These are phyloP conservation scores for Pichia membranifaciens DNA, from an alignment of 805 yeast species.

Conservation along the genomic window DNA sequence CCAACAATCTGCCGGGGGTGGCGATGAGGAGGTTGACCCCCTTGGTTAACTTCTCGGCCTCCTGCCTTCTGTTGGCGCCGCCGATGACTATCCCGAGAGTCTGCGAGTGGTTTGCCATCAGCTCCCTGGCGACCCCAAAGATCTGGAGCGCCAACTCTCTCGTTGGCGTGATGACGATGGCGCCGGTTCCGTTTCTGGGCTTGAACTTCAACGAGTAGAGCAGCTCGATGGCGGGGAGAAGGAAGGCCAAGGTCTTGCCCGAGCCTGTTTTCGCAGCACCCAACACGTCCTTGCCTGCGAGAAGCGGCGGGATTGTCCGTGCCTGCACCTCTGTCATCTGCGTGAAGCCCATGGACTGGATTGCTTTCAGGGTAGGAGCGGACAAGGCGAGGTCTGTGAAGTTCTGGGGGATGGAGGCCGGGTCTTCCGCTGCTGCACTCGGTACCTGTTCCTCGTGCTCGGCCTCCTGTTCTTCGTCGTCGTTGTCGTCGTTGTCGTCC, in stretches of 20 bases:
- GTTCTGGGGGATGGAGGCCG: conserved; percentile 21
- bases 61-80: conserved; percentile 96
- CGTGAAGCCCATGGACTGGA: conserved; percentile 82
- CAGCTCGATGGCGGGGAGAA: conserved; percentile 93
- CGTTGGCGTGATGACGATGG: conserved; percentile 91
- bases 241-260: conserved; percentile 93
- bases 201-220: conserved; percentile 86
- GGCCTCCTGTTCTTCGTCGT: conserved; percentile 23
- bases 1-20: conserved; percentile 95
- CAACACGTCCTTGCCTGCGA: conserved; percentile 94
- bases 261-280: conserved; percentile 99
- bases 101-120: conserved; percentile 85
- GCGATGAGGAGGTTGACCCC: conserved; percentile 95
- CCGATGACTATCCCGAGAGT: conserved; percentile 97
- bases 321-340: conserved; percentile 94
- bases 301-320: conserved; percentile 89
- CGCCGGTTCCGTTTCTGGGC: conserved; percentile 98
- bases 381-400: conserved; percentile 62
- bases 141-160: conserved; percentile 97
- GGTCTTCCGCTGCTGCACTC: neutral
- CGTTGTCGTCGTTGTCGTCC: conserved; percentile 25
- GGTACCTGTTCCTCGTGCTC: conserved; percentile 6
- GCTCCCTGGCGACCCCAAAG: conserved; percentile 94
- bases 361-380: conserved; percentile 74
- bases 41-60: conserved; percentile 87